phyloP scores from a whole-genome alignment of 192 early-diverging fungal genomes.

The Mortierella claussenii region DNA sequence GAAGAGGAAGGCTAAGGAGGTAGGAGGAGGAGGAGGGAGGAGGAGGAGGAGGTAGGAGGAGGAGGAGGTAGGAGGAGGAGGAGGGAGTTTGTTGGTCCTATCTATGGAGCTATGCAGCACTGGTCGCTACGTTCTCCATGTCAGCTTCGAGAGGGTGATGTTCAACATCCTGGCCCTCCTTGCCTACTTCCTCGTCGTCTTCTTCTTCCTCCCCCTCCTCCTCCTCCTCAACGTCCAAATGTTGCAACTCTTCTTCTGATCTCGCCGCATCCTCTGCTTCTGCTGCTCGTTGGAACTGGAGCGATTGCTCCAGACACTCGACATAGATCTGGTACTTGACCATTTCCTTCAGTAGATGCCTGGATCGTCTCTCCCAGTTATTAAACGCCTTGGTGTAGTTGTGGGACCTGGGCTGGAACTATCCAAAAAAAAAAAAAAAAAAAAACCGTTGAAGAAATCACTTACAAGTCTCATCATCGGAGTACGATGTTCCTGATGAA shows the following conservation, averaged over 20 bases:
- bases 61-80: too few relatives aligned
- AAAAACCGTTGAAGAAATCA: neutral
- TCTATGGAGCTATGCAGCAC: too few relatives aligned
- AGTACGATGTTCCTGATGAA: constrained; percentile 71
- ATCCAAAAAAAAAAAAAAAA: constrained; percentile 10
- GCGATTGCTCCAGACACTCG: constrained; percentile 74
- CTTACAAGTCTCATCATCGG: constrained; percentile 61
- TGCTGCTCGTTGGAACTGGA: constrained; percentile 10
- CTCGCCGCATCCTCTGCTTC: neutral
- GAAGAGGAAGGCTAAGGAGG: too few relatives aligned
- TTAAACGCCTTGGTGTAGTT: constrained; percentile 73
- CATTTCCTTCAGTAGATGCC: constrained; percentile 82
- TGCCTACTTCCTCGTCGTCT: too few relatives aligned
- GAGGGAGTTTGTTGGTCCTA: too few relatives aligned
- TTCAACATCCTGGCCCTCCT: too few relatives aligned
- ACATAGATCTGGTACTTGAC: constrained; percentile 87
- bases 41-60: too few relatives aligned
- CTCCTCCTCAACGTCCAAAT: constrained; percentile 9
- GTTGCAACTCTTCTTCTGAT: constrained; percentile 5
- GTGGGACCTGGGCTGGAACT: constrained; percentile 69
- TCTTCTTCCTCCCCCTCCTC: too few relatives aligned
- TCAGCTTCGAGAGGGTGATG: too few relatives aligned
- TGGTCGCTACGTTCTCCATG: too few relatives aligned
- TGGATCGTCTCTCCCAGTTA: constrained; percentile 85
- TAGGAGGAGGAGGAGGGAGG: too few relatives aligned